These are phyloP conservation scores for Suillus cothurnatus DNA, from an alignment of 768 basidiomycete species.

Conservation along the genomic window DNA sequence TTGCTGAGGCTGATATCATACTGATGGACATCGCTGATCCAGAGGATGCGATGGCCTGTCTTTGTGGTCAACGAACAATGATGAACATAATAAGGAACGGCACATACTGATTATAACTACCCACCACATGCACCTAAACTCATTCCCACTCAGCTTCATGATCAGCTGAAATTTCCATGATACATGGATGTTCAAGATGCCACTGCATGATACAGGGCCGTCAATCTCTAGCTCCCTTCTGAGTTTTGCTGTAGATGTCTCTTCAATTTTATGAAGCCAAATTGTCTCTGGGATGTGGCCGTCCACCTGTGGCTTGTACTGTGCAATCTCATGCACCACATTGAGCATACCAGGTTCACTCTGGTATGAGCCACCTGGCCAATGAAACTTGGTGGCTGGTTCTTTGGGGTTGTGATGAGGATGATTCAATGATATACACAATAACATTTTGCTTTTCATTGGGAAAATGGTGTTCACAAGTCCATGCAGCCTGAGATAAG, in stretches of 20 bases:
- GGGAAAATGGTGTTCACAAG: neutral
- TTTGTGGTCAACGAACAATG: neutral
- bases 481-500: neutral
- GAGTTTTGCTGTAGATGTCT: neutral
- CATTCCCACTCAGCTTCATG: neutral
- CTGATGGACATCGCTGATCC: constrained; percentile 29
- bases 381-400: neutral
- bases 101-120: neutral
- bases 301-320: neutral
- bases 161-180: neutral
- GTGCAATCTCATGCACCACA: neutral
- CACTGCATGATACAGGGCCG: neutral
- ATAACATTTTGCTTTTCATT: neutral
- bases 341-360: neutral
- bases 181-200: constrained; percentile 9
- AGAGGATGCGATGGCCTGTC: constrained; percentile 30
- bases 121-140: neutral
- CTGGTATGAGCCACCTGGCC: constrained; percentile 13
- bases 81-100: neutral
- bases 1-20: constrained; percentile 35
- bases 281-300: neutral
- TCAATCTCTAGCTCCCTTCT: neutral
- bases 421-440: neutral
- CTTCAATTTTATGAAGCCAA: constrained; percentile 1
- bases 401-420: neutral